Percentiles rank a stretch among this genome's conserved stretches.
Conservation (phyloP, 1,139 yeast genomes). For the Kodamaea plutei region DNA sequence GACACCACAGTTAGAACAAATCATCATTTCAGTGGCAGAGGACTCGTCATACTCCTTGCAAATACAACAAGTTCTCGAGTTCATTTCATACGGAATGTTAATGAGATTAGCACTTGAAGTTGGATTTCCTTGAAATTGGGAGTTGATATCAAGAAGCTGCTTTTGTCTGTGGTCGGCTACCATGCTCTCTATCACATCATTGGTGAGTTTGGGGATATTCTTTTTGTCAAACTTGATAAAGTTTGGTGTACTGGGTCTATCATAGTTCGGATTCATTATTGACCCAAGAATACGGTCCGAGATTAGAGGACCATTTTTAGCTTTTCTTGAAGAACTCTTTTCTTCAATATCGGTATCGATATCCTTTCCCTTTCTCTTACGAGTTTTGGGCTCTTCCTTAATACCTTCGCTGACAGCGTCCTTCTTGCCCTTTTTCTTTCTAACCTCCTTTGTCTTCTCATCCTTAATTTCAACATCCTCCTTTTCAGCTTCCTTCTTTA, state of each 20-base stretch:
- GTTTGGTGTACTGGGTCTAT: slow-evolving; percentile 11
- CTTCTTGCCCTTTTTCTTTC: slow-evolving; percentile 9
- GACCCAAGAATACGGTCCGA: slow-evolving; percentile 8
- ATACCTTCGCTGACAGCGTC: slow-evolving; percentile 2
- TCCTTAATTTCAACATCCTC: slow-evolving; percentile 1
- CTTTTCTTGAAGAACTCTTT: slow-evolving; percentile 7
- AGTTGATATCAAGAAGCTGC: slow-evolving; percentile 23
- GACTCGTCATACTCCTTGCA: slow-evolving; percentile 44
- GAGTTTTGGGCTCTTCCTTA: slow-evolving; percentile 3
- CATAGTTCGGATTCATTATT: slow-evolving; percentile 17
- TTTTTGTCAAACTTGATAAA: slow-evolving; percentile 14
- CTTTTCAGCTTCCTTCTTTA: slow-evolving; percentile 8
- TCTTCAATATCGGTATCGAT: slow-evolving; percentile 2
- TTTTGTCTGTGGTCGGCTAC: slow-evolving; percentile 16
- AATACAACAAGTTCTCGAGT: slow-evolving; percentile 47
- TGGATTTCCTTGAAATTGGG: slow-evolving; percentile 19
- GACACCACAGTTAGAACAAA: slow-evolving; percentile 68
- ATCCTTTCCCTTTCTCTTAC: slow-evolving; percentile 5
- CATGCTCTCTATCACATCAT: slow-evolving; percentile 10
- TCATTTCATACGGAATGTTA: slow-evolving; percentile 22
- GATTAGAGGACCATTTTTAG: slow-evolving; percentile 7
- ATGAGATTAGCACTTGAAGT: slow-evolving; percentile 16
- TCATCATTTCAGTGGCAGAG: slow-evolving; percentile 29
- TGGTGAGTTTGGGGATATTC: slow-evolving; percentile 10
- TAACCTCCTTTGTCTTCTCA: slow-evolving; percentile 2